phyloP scores from a whole-genome alignment of 192 early-diverging fungal genomes.

The Spizellomyces punctatus region DNA sequence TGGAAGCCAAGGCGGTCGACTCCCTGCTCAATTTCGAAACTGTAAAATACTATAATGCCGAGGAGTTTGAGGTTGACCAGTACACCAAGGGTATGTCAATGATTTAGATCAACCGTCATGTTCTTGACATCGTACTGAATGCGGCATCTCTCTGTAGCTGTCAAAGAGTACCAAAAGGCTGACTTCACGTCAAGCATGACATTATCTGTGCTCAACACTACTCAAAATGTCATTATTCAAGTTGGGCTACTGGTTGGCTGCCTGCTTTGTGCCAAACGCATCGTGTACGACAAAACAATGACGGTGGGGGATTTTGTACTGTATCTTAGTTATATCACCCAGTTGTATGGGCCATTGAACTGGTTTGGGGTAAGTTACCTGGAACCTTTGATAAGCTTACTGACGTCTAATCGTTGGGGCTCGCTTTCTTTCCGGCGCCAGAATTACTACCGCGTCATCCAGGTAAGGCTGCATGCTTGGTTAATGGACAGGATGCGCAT shows the following conservation, averaged over 20 bases:
- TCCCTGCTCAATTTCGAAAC: constrained; percentile 98
- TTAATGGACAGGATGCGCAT: neutral
- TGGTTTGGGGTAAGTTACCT: constrained; percentile 32
- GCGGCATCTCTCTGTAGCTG: constrained; percentile 46
- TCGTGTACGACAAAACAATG: constrained; percentile 65
- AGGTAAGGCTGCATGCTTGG: constrained; percentile 47
- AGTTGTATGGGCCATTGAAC: constrained; percentile 87
- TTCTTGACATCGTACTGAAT: too few relatives aligned
- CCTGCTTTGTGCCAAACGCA: constrained; percentile 80
- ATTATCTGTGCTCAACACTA: constrained; percentile 79
- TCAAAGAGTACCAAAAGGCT: constrained; percentile 79
- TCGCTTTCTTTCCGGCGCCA: constrained; percentile 77
- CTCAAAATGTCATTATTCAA: constrained; percentile 88
- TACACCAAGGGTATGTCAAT: constrained; percentile 50
- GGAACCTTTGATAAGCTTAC: neutral
- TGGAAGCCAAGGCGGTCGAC: constrained; percentile 78
- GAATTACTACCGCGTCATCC: constrained; percentile 90
- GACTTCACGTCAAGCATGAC: constrained; percentile 78
- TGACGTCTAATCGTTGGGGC: neutral
- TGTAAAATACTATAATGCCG: constrained; percentile 96
- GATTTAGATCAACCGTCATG: neutral
- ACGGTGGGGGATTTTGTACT: constrained; percentile 85
- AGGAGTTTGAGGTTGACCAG: constrained; percentile 81
- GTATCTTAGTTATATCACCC: constrained; percentile 86
- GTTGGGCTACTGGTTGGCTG: constrained; percentile 79